Conservation (phyloP, 2,329 filamentous ascomycete species). For the Tolypocladium paradoxum region DNA sequence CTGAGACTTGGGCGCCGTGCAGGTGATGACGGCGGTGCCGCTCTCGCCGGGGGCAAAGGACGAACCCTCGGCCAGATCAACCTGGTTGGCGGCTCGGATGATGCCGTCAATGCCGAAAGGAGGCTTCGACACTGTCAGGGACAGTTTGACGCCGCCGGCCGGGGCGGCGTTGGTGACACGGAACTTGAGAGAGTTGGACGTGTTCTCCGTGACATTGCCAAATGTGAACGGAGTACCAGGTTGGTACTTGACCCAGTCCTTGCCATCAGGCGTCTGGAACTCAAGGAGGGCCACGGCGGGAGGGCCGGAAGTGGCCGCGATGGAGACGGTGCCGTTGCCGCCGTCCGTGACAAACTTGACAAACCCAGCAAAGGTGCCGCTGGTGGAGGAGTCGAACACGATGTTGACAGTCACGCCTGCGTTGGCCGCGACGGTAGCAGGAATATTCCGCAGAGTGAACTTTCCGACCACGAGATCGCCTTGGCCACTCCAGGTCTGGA, state of each 20-base stretch:
- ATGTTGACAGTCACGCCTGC: constrained; percentile 28
- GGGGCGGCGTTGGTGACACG: constrained; percentile 42
- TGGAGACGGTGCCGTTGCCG: constrained; percentile 34
- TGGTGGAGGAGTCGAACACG: constrained; percentile 32
- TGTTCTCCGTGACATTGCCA: constrained; percentile 43
- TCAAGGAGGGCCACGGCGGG: constrained; percentile 39
- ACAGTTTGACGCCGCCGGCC: constrained; percentile 33
- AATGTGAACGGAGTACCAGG: constrained; percentile 37
- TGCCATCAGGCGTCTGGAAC: constrained; percentile 41
- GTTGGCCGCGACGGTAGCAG: constrained; percentile 29
- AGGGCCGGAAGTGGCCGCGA: constrained; percentile 38
- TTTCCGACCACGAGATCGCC: constrained; percentile 29
- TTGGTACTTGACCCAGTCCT: constrained; percentile 37
- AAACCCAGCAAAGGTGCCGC: constrained; percentile 39
- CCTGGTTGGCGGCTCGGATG: constrained; percentile 40
- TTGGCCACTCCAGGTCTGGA: constrained; percentile 23
- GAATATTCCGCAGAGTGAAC: constrained; percentile 38
- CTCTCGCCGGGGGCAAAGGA: constrained; percentile 36
- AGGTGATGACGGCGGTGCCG: constrained; percentile 40
- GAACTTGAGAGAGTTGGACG: constrained; percentile 34
- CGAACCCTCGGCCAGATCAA: constrained; percentile 48
- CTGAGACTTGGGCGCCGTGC: constrained; percentile 44
- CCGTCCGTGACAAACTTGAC: constrained; percentile 36
- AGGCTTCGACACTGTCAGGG: constrained; percentile 49
- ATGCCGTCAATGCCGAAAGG: constrained; percentile 45